phyloP scores from a whole-genome alignment of 495 filamentous ascomycete species.

The Talaromyces wortmannii region DNA sequence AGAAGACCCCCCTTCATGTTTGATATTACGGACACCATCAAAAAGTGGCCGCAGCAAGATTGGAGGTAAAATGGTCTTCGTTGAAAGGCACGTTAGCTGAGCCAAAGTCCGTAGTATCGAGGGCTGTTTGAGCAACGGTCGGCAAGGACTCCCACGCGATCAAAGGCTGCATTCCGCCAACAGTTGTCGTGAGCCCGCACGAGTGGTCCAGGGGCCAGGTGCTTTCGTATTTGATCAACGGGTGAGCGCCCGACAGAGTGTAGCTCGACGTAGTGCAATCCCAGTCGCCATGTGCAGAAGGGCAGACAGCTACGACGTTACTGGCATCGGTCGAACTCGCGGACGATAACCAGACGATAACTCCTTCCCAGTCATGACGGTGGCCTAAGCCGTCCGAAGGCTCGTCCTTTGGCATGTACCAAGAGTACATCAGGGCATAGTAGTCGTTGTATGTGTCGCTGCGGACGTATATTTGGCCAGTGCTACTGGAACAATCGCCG shows the following conservation, averaged over 20 bases:
- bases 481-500: constrained; percentile 35
- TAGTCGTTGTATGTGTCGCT: constrained; percentile 17
- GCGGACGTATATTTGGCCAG: constrained; percentile 46
- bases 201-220: constrained; percentile 44
- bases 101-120: constrained; percentile 36
- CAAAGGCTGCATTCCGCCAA: constrained; percentile 45
- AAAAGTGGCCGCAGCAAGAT: constrained; percentile 29
- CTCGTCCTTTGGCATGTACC: constrained; percentile 46
- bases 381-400: constrained; percentile 36
- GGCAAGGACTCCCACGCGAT: constrained; percentile 49
- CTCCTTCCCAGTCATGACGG: constrained; percentile 47
- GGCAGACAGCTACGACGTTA: constrained; percentile 43
- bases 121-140: constrained; percentile 22
- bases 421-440: constrained; percentile 47
- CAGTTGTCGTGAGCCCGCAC: constrained; percentile 29
- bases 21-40: constrained; percentile 7
- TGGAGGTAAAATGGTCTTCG: constrained; percentile 29
- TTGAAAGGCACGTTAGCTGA: constrained; percentile 38
- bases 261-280: constrained; percentile 35
- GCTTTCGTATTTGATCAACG: constrained; percentile 41
- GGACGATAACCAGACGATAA: constrained; percentile 37
- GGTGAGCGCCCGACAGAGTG: constrained; percentile 24
- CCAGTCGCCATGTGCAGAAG: constrained; percentile 45
- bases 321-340: constrained; percentile 23
- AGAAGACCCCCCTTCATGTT: no score